A percentile compares a stretch with the other conserved stretches of the same genome.
These are phyloP conservation scores for Neurospora hispaniola DNA, from an alignment of 495 filamentous ascomycete species.

Conservation along the genomic window DNA sequence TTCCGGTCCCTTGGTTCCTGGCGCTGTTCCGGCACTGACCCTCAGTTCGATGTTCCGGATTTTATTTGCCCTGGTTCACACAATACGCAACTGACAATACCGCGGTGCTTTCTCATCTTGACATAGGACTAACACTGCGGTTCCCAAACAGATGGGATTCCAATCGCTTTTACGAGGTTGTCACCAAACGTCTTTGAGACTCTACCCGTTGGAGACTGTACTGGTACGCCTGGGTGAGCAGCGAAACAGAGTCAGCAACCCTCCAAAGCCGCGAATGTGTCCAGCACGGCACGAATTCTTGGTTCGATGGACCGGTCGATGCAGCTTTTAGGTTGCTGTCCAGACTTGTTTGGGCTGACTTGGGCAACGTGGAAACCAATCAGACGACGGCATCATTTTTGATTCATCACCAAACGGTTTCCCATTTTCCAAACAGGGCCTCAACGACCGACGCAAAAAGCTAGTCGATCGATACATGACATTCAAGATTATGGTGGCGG, in stretches of 20 bases:
- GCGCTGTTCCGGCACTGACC: slow-evolving; percentile 53
- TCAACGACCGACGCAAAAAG: neutral
- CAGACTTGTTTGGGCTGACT: neutral
- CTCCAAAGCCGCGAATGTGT: neutral
- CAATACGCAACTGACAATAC: slow-evolving; percentile 44
- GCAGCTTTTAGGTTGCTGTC: neutral
- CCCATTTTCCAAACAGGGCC: neutral
- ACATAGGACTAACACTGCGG: slow-evolving; percentile 39
- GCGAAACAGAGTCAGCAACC: slow-evolving; percentile 44
- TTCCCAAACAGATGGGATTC: slow-evolving; percentile 38
- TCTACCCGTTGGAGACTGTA: slow-evolving; percentile 44
- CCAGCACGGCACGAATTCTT: neutral
- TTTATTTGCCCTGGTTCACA: slow-evolving; percentile 49
- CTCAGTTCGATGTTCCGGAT: slow-evolving; percentile 47
- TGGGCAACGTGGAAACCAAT: neutral
- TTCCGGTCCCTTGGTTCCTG: slow-evolving; percentile 44
- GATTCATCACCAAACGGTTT: neutral
- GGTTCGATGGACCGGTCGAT: neutral
- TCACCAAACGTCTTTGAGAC: slow-evolving; percentile 42
- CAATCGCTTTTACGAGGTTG: slow-evolving; percentile 42
- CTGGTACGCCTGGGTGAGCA: slow-evolving; percentile 37
- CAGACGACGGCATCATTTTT: neutral
- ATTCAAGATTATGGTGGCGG: neutral
- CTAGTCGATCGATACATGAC: neutral
- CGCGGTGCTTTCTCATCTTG: slow-evolving; percentile 27